Evolutionary conservation across 164 flowering plant genomes (phyloP).

Genomic region (Platanus orientalis): DNA sequence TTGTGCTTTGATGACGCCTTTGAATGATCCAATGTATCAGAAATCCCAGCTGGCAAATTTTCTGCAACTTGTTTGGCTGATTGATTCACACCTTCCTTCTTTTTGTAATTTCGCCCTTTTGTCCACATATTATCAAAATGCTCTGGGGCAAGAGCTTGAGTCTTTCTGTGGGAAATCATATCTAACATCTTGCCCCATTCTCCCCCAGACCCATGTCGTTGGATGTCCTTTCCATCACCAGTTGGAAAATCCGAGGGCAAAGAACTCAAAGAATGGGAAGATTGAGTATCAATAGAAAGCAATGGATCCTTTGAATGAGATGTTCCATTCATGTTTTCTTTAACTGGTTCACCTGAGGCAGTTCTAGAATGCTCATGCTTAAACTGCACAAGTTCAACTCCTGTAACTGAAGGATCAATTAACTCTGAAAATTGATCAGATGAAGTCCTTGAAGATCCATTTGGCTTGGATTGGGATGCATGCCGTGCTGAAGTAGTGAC

Average conservation of each 20-base stretch:
- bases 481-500: conserved; percentile 26
- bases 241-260: conserved; percentile 33
- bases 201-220: conserved; percentile 51
- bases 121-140: conserved; percentile 97
- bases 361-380: conserved; percentile 42
- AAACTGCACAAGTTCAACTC: conserved; percentile 90
- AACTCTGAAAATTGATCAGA: conserved; percentile 59
- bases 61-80: conserved; percentile 30
- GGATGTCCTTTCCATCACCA: conserved; percentile 30
- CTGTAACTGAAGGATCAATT: conserved; percentile 60
- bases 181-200: conserved; percentile 94
- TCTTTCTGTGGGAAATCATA: conserved; percentile 64
- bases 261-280: conserved; percentile 65
- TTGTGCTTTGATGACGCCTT: conserved; percentile 18
- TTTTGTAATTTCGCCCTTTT: conserved; percentile 76
- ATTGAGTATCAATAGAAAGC: conserved; percentile 63
- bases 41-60: conserved; percentile 22
- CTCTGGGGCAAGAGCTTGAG: conserved; percentile 91
- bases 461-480: conserved; percentile 37
- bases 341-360: conserved; percentile 20
- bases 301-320: conserved; percentile 63
- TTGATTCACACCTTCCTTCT: conserved; percentile 40
- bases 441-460: conserved; percentile 39
- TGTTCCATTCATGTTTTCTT: conserved; percentile 28
- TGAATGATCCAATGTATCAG: conserved; percentile 17